phyloP scores from a whole-genome alignment of 2,329 filamentous ascomycete species.

The Corniculantispora saksenae region DNA sequence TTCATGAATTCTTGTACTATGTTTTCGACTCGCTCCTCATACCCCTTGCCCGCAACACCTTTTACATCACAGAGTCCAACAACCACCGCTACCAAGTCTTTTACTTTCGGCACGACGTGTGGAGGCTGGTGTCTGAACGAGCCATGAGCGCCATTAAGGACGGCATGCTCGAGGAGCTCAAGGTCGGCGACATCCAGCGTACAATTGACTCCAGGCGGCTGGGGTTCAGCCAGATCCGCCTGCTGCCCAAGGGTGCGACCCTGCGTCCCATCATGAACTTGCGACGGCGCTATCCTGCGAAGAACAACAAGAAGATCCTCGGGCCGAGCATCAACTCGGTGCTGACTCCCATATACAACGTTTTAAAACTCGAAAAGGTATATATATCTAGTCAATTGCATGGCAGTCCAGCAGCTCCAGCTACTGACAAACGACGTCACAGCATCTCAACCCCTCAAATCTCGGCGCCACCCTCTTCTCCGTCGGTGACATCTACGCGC shows the following conservation, averaged over 20 bases:
- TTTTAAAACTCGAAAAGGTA: conserved; percentile 79
- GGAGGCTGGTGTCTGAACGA: conserved; percentile 75
- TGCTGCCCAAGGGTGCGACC: conserved; percentile 77
- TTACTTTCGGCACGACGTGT: conserved; percentile 93
- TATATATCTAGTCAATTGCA: too few relatives aligned
- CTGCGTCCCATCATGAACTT: conserved; percentile 89
- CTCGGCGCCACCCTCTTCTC: conserved; percentile 84
- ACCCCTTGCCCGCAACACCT: conserved; percentile 81
- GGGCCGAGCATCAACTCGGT: conserved; percentile 47
- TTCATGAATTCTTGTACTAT: conserved; percentile 87
- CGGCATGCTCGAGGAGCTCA: conserved; percentile 78
- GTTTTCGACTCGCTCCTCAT: conserved; percentile 89
- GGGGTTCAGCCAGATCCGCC: conserved; percentile 75
- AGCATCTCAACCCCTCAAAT: conserved; percentile 51
- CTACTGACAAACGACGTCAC: not conserved
- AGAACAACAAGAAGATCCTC: conserved; percentile 64
- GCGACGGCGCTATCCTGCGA: conserved; percentile 59
- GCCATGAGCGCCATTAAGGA: conserved; percentile 66
- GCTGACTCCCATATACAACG: conserved; percentile 71
- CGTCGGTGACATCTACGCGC: conserved; percentile 74
- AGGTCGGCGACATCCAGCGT: conserved; percentile 52
- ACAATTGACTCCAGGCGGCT: conserved; percentile 64
- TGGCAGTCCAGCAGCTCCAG: not conserved
- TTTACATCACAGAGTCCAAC: conserved; percentile 92
- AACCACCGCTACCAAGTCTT: conserved; percentile 78